Evolutionary conservation across 2,329 filamentous ascomycete species (phyloP).

Genomic region (Talaromyces sp.): DNA sequence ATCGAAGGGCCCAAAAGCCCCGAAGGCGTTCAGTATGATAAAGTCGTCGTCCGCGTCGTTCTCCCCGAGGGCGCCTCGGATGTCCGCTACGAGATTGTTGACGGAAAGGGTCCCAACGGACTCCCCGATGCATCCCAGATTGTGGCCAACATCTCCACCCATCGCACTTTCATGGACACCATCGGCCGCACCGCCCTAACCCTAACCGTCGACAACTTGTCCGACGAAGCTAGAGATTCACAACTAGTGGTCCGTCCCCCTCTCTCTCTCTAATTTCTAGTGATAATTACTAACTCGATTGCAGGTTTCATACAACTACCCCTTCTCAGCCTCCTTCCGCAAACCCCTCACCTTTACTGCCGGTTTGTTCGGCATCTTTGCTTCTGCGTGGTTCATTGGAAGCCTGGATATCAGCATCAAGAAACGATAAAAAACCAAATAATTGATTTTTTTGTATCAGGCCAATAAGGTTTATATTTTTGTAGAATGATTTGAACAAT

Average conservation of each 20-base stretch:
- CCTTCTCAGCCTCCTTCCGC: conserved; percentile 67
- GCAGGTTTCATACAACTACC: conserved; percentile 76
- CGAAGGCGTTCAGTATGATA: conserved; percentile 83
- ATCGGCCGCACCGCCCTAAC: conserved; percentile 77
- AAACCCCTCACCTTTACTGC: conserved; percentile 82
- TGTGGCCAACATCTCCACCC: conserved; percentile 56
- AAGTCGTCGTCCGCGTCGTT: conserved; percentile 73
- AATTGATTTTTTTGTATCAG: not conserved
- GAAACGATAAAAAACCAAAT: conserved; percentile 39
- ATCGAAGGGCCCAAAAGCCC: conserved; percentile 82
- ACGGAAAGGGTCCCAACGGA: conserved; percentile 60
- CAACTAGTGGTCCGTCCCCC: conserved; percentile 60
- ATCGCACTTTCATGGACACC: conserved; percentile 92
- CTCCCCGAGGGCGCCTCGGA: conserved; percentile 83
- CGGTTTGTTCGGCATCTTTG: conserved; percentile 70
- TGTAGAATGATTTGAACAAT: not conserved
- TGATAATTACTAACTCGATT: conserved; percentile 5
- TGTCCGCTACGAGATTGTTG: conserved; percentile 62
- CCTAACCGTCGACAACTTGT: conserved; percentile 77
- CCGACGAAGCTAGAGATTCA: conserved; percentile 82
- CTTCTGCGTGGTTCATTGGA: conserved; percentile 68
- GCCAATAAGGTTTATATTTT: not conserved
- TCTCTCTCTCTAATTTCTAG: not conserved
- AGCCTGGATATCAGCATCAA: conserved; percentile 78
- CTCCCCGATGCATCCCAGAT: conserved; percentile 58